Percentiles rank a stretch among this genome's conserved stretches.
These are phyloP conservation scores for Penicillium hesseltinei DNA, from an alignment of 2,329 filamentous ascomycete species.

Conservation along the genomic window DNA sequence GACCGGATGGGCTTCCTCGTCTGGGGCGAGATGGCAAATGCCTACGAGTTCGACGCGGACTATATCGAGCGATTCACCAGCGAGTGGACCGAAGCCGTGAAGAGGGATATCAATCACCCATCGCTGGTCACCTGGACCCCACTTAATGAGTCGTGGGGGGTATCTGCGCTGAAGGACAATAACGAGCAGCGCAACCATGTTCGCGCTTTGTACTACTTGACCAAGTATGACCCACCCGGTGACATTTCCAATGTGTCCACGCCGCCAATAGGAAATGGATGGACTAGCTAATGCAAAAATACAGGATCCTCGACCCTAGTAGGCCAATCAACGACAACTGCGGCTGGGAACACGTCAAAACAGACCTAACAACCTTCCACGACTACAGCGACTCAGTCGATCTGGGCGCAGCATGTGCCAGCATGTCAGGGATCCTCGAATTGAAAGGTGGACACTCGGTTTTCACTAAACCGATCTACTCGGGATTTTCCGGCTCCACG, in stretches of 20 bases:
- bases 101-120: conserved; percentile 65
- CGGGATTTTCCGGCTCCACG: conserved; percentile 38
- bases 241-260: not conserved
- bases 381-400: conserved; percentile 62
- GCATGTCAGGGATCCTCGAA: conserved; percentile 53
- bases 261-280: not conserved
- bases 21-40: conserved; percentile 70
- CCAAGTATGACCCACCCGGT: conserved; percentile 49
- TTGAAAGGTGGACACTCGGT: conserved; percentile 54
- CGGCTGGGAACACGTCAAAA: conserved; percentile 67
- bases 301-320: conserved; percentile 58
- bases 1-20: conserved; percentile 65
- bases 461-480: conserved; percentile 49
- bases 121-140: conserved; percentile 66
- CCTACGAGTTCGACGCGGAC: conserved; percentile 60
- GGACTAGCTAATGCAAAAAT: not conserved
- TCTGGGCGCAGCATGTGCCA: conserved; percentile 55
- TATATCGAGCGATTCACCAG: conserved; percentile 61
- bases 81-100: conserved; percentile 64
- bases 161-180: conserved; percentile 56
- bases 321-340: conserved; percentile 69
- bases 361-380: conserved; percentile 66
- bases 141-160: conserved; percentile 65
- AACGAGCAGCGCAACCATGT: conserved; percentile 63
- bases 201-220: conserved; percentile 61